Evolutionary conservation across 1,284 basidiomycete species (phyloP), one percentile per base, ranked within the genome.

Genomic region (Porodaedalea pini): DNA sequence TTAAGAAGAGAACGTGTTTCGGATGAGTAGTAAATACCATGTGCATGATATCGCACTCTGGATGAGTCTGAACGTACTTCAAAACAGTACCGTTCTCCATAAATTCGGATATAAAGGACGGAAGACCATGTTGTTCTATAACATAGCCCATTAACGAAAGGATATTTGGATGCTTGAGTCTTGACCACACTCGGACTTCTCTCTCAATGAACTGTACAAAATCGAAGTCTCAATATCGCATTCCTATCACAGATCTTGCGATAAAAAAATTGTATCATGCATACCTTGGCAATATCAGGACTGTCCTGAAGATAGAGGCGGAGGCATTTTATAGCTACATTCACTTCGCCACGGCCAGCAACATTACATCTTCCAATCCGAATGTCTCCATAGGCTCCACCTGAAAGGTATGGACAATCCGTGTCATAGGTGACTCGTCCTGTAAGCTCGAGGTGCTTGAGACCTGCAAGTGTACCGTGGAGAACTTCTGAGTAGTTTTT

Each of bases 71-170:
- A 11, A 61, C 39, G 44, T 54, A 61, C n/a, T 41, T 41, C 3
- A 36, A 15, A 10, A 56, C 44, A 19, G 55, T 57, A 11, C 59
- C 56, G 29, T 57, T 57, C 7, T 54, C 51, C 56, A 61, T 61
- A 44, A 57, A 61, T 31, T 61, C 59, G 11, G 59, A 61, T 17
- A 61, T 27, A 17, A 61, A 29, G 5, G 29, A 17, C 15, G 52
- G 52, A 57, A 45, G 25, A 10, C 23, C 36, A 13, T 43, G 13
- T 1, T 48, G 15, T 13, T 57, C 56, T 7, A 41, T 4, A 5
- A 37, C 23, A 25, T 47, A 60, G 8, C 54, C 49, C 6, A 51
- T 13, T 8, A 60, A 29, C 11, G 41, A 27, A 13, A 60, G 41
- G 13, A 56, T 27, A 27, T 56, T 60, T 15, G 51, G 44, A 43